These are phyloP conservation scores for Dactylellina cionopaga DNA, from an alignment of 2,329 filamentous ascomycete species.

Conservation along the genomic window DNA sequence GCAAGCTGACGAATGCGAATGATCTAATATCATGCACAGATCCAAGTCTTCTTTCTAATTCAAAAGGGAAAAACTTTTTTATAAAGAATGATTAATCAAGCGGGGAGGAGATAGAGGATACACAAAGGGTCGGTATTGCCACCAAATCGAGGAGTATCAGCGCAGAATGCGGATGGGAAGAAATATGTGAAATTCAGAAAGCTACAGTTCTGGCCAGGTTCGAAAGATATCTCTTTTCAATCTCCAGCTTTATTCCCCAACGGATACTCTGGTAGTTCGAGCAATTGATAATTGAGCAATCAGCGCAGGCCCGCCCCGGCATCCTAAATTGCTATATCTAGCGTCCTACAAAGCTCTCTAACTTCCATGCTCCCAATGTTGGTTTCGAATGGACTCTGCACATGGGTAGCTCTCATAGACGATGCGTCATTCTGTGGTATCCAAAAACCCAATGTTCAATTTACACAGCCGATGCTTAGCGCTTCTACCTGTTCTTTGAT, in stretches of 20 bases:
- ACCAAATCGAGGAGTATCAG: constrained; percentile 19
- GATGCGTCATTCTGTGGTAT: constrained; percentile 31
- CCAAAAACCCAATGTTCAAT: constrained; percentile 27
- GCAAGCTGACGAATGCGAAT: constrained; percentile 44
- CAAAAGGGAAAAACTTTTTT: background rate
- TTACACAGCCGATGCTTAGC: constrained; percentile 50
- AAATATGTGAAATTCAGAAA: constrained; percentile 43
- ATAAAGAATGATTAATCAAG: constrained; percentile 3
- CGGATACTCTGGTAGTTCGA: constrained; percentile 6
- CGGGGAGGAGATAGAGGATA: constrained; percentile 1
- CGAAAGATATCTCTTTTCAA: constrained; percentile 39
- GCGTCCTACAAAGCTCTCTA: background rate
- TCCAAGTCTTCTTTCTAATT: constrained; percentile 3
- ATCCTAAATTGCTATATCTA: constrained; percentile 26
- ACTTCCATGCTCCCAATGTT: constrained; percentile 16
- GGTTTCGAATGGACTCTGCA: background rate
- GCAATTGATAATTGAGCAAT: background rate
- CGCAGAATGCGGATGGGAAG: constrained; percentile 2
- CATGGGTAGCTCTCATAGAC: constrained; percentile 17
- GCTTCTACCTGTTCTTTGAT: constrained; percentile 45
- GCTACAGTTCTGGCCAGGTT: constrained; percentile 8
- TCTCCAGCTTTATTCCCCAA: constrained; percentile 7
- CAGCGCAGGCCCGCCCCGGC: constrained; percentile 33
- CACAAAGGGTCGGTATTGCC: constrained; percentile 9
- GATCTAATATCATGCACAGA: constrained; percentile 1